Base-by-base conservation (phyloP, 495 filamentous ascomycete genomes). In the Aspergillus affinis region DNA sequence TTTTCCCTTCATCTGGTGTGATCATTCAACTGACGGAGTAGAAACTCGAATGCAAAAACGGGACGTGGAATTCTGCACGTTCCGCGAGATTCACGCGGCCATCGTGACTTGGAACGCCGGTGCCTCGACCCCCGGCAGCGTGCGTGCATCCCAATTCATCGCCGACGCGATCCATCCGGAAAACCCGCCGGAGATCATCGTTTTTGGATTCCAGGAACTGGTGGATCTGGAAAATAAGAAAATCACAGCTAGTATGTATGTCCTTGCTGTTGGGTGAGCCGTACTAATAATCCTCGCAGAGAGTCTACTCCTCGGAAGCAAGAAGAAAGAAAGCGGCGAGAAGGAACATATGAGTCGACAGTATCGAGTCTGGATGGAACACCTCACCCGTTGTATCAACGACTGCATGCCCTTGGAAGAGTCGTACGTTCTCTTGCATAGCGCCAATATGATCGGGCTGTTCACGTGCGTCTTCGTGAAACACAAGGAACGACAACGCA, bases 131-230 rank as follows among this genome's bases (percentile, higher is more conserved):
- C 94, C 94, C 1, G 86, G 88, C 29, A 90, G 86, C 67, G 79
- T 97, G 17, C 83, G 88, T 61, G 89, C 93, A 63, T 81, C 80
- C 6, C 77, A 81, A 30, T 97, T 98, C 71, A 87, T 98, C 58
- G 83, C 84, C 63, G 80, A 90, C 57, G 80, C 94, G 0, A 77
- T 96, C 46, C 78, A 86, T 59, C 82, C 78, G 30, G 86, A 89
- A 57, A 80, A 88, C 53, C 86, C 88, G 9, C 91, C 94, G 0
- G 94, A 98, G 64, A 88, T 98, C 52, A 77, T 98, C 6, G 85
- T 98, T 4, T 98, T 98, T 81, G 94, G 94, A 10, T 98, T 98
- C 71, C 94, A 98, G 70, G 94, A 98, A 71, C 81, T 98, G 9
- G 93, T 98, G 13, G 95, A 98, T 66, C 77, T 98, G 15, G 94